A percentile compares a stretch with the other conserved stretches of the same genome.
Evolutionary conservation across 208 protist genomes (phyloP).

Genomic region (Trypanosoma scelopori): DNA sequence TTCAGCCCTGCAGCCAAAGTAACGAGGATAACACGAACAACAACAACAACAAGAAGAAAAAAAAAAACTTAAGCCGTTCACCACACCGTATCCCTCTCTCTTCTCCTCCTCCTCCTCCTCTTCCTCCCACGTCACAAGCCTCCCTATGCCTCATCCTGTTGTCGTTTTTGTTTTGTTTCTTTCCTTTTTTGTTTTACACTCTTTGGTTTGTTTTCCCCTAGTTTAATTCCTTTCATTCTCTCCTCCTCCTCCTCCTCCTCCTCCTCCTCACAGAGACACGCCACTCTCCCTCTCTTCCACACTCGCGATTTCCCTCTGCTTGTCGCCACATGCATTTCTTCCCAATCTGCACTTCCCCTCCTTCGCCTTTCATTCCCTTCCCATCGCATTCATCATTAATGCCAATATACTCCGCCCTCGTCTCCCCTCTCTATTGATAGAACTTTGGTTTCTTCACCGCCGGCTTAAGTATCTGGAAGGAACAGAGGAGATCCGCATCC

Average conservation of each 20-base stretch:
- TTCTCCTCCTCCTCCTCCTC: too few species aligned
- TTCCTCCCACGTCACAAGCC: too few species aligned
- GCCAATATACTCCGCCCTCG: not conserved
- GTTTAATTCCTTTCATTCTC: not conserved
- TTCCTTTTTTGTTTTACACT: not conserved
- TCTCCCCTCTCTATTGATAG: conserved; percentile 47
- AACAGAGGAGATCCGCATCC: conserved; percentile 98
- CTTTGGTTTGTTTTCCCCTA: not conserved
- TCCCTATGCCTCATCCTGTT: too few species aligned
- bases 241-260: too few species aligned
- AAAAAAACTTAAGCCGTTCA: too few species aligned
- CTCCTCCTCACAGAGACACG: too few species aligned
- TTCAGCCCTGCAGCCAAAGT: too few species aligned
- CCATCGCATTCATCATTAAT: not conserved
- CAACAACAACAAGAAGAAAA: too few species aligned
- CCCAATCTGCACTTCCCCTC: not conserved
- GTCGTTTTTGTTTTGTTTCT: too few species aligned
- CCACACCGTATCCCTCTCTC: too few species aligned
- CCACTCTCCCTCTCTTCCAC: not conserved
- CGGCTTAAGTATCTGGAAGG: conserved; percentile 97
- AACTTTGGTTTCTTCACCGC: conserved; percentile 89
- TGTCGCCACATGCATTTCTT: not conserved
- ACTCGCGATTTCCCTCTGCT: not conserved
- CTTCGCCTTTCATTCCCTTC: not conserved
- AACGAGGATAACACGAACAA: too few species aligned